Conservation (phyloP, 2,329 filamentous ascomycete genomes). For the Botryotinia calthae region DNA sequence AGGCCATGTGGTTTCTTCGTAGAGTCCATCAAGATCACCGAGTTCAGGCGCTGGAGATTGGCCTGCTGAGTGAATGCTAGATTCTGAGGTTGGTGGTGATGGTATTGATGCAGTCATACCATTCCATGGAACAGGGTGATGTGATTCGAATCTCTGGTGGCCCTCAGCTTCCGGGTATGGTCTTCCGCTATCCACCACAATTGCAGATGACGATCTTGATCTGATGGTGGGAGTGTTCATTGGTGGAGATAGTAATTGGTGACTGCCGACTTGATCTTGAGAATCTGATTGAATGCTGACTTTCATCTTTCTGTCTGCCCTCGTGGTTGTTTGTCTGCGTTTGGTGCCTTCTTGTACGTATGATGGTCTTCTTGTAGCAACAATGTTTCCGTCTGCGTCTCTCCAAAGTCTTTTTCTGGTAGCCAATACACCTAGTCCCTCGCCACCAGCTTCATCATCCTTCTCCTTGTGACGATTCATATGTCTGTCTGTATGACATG, state of each 20-base stretch:
- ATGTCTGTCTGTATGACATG: conserved; percentile 47
- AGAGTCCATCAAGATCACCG: conserved; percentile 35
- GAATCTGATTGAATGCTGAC: conserved; percentile 5
- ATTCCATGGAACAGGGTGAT: conserved; percentile 27
- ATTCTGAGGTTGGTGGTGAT: conserved; percentile 33
- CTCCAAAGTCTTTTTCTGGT: conserved; percentile 51
- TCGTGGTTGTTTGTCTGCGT: conserved; percentile 28
- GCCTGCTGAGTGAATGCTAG: conserved; percentile 18
- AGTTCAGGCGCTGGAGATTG: conserved; percentile 24
- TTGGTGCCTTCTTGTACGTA: conserved; percentile 35
- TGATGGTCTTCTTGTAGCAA: conserved; percentile 43
- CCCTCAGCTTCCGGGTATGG: conserved; percentile 11
- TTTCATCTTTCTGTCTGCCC: conserved; percentile 26
- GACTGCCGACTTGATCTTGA: conserved; percentile 11
- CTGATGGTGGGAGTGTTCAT: conserved; percentile 29
- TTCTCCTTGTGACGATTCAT: conserved; percentile 48
- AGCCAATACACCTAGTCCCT: conserved; percentile 46
- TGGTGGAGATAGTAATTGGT: conserved; percentile 20
- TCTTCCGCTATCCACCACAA: conserved; percentile 29
- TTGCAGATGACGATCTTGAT: conserved; percentile 30
- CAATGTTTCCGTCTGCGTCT: conserved; percentile 46
- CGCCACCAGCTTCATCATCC: conserved; percentile 49
- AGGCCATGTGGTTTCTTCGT: conserved; percentile 35
- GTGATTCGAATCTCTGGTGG: conserved; percentile 21
- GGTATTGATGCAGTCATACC: conserved; percentile 30